phyloP scores from a whole-genome alignment of 2,329 filamentous ascomycete species.

The Colletotrichum lentis region DNA sequence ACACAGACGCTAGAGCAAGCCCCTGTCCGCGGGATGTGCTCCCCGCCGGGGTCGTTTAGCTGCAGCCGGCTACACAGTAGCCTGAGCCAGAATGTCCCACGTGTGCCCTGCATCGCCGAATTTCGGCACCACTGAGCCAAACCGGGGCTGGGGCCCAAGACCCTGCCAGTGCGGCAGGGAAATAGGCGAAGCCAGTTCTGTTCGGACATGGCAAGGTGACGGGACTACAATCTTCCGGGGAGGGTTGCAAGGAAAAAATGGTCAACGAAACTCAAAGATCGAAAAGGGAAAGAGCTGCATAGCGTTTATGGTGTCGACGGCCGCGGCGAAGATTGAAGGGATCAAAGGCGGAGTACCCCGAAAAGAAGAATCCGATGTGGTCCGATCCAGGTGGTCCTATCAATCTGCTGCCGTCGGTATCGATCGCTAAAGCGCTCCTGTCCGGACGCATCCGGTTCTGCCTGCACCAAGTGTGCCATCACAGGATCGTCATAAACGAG shows the following conservation, averaged over 20 bases:
- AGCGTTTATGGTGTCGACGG: conserved; percentile 1
- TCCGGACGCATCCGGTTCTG: conserved; percentile 13
- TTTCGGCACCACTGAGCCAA: conserved; percentile 32
- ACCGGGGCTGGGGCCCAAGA: conserved; percentile 15
- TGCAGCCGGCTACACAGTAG: conserved; percentile 36
- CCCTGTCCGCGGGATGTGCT: conserved; percentile 25
- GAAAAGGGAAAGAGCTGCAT: conserved; percentile 35
- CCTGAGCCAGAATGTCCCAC: conserved; percentile 34
- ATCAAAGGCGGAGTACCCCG: conserved; percentile 3
- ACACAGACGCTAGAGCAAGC: conserved; percentile 13
- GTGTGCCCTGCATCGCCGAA: conserved; percentile 36
- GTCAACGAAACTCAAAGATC: conserved; percentile 30
- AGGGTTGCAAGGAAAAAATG: conserved; percentile 31
- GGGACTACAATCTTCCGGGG: conserved; percentile 30
- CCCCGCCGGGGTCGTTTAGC: conserved; percentile 19
- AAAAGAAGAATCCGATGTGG: conserved; percentile 10
- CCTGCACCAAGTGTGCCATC: not conserved
- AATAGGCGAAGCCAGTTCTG: conserved; percentile 7
- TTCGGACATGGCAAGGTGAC: not conserved
- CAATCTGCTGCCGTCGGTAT: conserved; percentile 15
- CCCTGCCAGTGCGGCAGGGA: conserved; percentile 28
- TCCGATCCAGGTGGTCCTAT: conserved; percentile 19
- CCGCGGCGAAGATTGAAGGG: conserved; percentile 23
- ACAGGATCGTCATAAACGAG: conserved; percentile 6
- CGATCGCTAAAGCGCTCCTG: conserved; percentile 28